A percentile compares a stretch with the other conserved stretches of the same genome.
phyloP scores from a whole-genome alignment of 306 rosid genomes.

The Ormosia emarginata region DNA sequence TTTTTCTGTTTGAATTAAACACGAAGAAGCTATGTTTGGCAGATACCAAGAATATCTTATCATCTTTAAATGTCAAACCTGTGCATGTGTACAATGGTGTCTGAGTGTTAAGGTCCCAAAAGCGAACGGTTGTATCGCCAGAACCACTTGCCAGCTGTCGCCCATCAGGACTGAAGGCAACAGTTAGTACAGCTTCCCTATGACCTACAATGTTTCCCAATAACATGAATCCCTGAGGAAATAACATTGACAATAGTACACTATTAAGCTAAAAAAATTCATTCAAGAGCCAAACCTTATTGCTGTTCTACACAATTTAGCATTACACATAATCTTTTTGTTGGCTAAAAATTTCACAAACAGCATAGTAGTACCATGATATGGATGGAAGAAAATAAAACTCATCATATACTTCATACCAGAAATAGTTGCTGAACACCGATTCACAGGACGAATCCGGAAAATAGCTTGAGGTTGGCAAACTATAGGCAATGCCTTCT shows the following conservation, averaged over 20 bases:
- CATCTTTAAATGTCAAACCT: slow-evolving; percentile 52
- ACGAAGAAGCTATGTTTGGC: background rate
- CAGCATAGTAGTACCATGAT: background rate
- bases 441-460: slow-evolving; percentile 76
- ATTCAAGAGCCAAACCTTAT: background rate
- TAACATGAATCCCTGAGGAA: background rate
- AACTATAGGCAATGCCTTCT: slow-evolving; percentile 84
- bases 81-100: slow-evolving; percentile 80
- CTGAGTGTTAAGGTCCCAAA: slow-evolving; percentile 92
- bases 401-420: slow-evolving; percentile 40
- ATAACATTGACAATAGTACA: background rate
- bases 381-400: background rate
- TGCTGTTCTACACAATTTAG: background rate
- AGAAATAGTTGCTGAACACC: slow-evolving; percentile 91
- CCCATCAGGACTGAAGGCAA: slow-evolving; percentile 96
- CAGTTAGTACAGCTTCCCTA: slow-evolving; percentile 74
- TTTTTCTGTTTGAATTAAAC: background rate
- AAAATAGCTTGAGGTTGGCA: slow-evolving; percentile 96
- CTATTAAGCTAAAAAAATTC: background rate
- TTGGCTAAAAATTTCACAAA: background rate
- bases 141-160: slow-evolving; percentile 92
- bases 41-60: slow-evolving; percentile 17
- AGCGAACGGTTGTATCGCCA: slow-evolving; percentile 85
- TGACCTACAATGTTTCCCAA: slow-evolving; percentile 60
- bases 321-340: background rate